Base-by-base conservation (phyloP, 306 rosid genomes). In the Acacia acuminata region DNA sequence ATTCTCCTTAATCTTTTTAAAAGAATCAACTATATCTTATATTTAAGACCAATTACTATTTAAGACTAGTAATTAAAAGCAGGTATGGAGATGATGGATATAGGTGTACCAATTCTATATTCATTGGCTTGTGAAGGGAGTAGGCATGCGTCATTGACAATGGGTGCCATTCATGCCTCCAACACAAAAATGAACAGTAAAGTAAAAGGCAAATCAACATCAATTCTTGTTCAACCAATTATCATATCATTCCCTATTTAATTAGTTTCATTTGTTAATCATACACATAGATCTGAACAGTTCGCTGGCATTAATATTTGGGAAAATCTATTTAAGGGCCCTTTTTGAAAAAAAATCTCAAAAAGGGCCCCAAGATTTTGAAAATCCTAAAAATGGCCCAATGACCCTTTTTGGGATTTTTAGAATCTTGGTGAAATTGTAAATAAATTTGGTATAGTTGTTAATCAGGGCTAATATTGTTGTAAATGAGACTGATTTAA, bases 141-240 rank as follows among this genome's bases (percentile, higher is more conserved):
- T 53, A 53, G 24, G n/a, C 60, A 19, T 22, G 0, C 7, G 5
- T 9, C 66, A 0, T 25, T 61, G 34, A 61, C 68, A 25, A 63
- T 3, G 8, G 40, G 69, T 24, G 79, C 24, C 10, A 50, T 51
- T 71, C 75, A 79, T 79, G 80, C 74, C 55, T 8, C 14, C 27
- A 30, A 30, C 73, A 61, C 77, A 78, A 20, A 22, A 42, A 72
- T 73, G 42, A 77, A 65, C 36, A 56, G 73, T 77, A 77, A 51
- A 56, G 75, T 81, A 73, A 81, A 85, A 85, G 85, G 77, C 66
- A 81, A 81, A 80, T 51, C 55, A 77, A 47, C 73, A 32, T 19
- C 67, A 65, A 64, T 64, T 76, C 64, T 86, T 79, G 38, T 64
- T 79, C 84, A 83, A 79, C 77, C 71, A 71, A 83, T 80, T 44